phyloP scores from a whole-genome alignment of 441 rosid genomes.

The Gossypium schwendimanii region DNA sequence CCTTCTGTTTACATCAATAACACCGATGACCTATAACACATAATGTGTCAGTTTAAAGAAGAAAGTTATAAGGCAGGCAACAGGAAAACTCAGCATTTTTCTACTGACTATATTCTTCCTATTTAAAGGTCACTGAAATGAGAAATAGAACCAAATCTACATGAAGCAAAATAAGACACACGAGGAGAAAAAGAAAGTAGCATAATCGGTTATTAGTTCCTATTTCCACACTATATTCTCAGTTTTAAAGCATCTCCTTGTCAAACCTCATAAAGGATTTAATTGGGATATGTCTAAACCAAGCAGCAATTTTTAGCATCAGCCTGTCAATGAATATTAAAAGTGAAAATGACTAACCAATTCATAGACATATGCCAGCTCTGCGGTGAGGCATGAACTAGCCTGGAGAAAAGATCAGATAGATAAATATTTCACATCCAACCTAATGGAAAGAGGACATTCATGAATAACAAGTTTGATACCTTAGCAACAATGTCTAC shows the following conservation, averaged over 20 bases:
- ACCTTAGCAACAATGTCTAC: conserved; percentile 74
- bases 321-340: background rate
- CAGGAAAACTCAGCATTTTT: background rate
- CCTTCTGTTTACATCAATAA: conserved; percentile 72
- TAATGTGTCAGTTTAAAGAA: background rate
- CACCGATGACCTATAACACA: conserved; percentile 64
- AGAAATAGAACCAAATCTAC: background rate
- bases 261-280: background rate
- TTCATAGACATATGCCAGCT: conserved; percentile 85
- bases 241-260: background rate
- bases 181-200: background rate
- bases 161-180: background rate
- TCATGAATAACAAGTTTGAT: conserved; percentile 10
- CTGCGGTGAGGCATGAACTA: conserved; percentile 56
- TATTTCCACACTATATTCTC: background rate
- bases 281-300: background rate
- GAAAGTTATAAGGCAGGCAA: background rate
- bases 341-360: conserved; percentile 49
- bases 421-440: conserved; percentile 1
- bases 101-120: background rate
- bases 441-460: conserved; percentile 10
- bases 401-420: conserved; percentile 48
- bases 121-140: background rate
- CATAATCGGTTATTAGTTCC: background rate
- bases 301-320: background rate